These are phyloP conservation scores for Ustilago hordei DNA, from an alignment of 1,284 basidiomycete species.

Conservation along the genomic window DNA sequence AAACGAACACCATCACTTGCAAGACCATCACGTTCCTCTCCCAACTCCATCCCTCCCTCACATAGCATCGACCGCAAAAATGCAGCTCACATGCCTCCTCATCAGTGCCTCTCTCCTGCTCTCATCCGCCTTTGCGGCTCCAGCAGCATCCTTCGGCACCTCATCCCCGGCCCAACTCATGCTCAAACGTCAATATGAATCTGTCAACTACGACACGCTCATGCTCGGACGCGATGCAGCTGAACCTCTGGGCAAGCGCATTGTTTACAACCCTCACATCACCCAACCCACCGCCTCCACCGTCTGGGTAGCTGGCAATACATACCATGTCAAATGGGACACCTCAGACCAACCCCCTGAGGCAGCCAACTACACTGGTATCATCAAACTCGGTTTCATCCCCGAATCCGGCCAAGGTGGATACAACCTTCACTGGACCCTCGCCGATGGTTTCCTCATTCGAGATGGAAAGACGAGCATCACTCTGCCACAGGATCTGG, in stretches of 20 bases:
- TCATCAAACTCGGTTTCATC: constrained; percentile 47
- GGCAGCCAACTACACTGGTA: constrained; percentile 19
- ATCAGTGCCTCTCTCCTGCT: constrained; percentile 30
- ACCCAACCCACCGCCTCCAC: constrained; percentile 25
- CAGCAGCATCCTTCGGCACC: constrained; percentile 27
- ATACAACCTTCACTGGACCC: constrained; percentile 37
- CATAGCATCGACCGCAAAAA: constrained; percentile 7
- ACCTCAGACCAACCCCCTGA: constrained; percentile 34
- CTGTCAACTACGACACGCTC: constrained; percentile 24
- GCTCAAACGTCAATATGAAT: constrained; percentile 38
- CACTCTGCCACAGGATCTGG: constrained; percentile 33
- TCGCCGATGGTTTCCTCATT: constrained; percentile 38
- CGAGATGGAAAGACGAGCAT: constrained; percentile 20
- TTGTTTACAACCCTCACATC: constrained; percentile 53
- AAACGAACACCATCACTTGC: no score
- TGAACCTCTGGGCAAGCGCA: constrained; percentile 28
- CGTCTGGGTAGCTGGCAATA: constrained; percentile 39
- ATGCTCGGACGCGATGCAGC: constrained; percentile 22
- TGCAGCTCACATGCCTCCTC: constrained; percentile 35
- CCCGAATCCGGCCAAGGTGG: constrained; percentile 45
- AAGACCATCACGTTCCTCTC: neutral
- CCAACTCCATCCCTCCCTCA: neutral
- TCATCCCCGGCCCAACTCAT: constrained; percentile 31
- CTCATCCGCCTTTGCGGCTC: constrained; percentile 23
- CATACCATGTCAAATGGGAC: constrained; percentile 39